Base-by-base conservation (phyloP, 2,329 filamentous ascomycete genomes). In the Aureobasidium vineae region DNA sequence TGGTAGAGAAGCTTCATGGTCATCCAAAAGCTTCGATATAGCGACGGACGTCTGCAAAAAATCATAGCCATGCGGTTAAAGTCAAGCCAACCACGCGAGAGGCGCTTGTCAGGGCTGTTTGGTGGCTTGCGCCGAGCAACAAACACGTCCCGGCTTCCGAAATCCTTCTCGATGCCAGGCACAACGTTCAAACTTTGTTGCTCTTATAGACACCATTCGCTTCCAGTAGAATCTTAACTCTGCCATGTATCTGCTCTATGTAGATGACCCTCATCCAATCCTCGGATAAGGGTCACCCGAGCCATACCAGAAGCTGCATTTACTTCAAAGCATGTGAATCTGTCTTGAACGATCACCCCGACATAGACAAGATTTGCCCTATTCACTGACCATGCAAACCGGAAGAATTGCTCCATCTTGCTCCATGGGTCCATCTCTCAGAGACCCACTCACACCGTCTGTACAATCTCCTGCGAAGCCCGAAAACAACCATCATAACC, bases 31-130 rank as follows among this genome's bases (percentile, higher is more conserved):
- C 43, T 26, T 59, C 26, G 19, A 36, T 31, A 10, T 16, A 28
- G 41, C 28, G 15, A 36, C n/a, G 11, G 57, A 61, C 41, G 28
- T 61, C 43, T 49, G 28, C 40, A 33, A 57, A 40, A 26, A 8
- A 6, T 36, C 16, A 36, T 11, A 7, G 16, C 15, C 8, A 61
- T 15, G 31, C 57, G 57, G 57, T 49, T 61, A 61, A 61, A 61
- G 41, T 47, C 57, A 61, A 61, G 59, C 59, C 59, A 50, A 52
- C 33, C 36, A 50, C 31, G 59, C 59, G 59, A 13, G 47, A 52
- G 59, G 59, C 59, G 59, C 47, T 60, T 60, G 23, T 52, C 59
- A 63, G 33, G 43, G 59, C 45, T 50, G 49, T 28, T 41, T 63
- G 43, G 31, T 63, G 59, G 59, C 59, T 61, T 49, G n/a, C 43